Conservation (phyloP, 345 rosid genomes). For the Eucalyptus tenuipes region DNA sequence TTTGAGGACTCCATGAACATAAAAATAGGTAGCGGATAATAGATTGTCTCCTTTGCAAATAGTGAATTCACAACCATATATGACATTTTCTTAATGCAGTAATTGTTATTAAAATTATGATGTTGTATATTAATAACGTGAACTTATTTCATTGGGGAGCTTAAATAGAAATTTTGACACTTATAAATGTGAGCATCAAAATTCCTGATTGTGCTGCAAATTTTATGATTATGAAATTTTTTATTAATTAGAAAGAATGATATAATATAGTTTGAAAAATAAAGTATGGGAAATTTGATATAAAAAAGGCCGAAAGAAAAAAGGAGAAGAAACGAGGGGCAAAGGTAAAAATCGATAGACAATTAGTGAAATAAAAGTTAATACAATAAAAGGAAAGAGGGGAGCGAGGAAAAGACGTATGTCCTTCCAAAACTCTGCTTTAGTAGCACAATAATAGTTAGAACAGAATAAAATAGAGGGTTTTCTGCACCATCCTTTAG, state of each 20-base stretch:
- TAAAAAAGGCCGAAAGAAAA: neutral
- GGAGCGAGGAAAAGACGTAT: neutral
- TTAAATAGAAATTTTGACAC: neutral
- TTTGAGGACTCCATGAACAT: neutral
- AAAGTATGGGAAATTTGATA: neutral
- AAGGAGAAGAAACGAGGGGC: neutral
- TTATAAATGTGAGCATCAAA: neutral
- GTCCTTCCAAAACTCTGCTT: neutral
- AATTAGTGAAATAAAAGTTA: neutral
- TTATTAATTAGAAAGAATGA: neutral
- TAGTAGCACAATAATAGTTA: neutral
- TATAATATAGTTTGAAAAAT: neutral
- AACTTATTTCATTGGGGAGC: neutral
- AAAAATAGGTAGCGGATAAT: neutral
- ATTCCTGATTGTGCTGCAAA: neutral
- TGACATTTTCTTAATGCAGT: neutral
- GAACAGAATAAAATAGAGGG: neutral
- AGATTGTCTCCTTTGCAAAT: neutral
- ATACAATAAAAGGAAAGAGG: neutral
- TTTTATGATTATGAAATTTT: neutral
- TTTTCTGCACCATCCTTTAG: neutral
- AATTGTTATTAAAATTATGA: neutral
- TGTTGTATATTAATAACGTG: neutral
- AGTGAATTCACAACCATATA: neutral
- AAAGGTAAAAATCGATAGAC: neutral